Conservation (phyloP, 805 yeast genomes). For the Lipomyces spencermartinsiae region DNA sequence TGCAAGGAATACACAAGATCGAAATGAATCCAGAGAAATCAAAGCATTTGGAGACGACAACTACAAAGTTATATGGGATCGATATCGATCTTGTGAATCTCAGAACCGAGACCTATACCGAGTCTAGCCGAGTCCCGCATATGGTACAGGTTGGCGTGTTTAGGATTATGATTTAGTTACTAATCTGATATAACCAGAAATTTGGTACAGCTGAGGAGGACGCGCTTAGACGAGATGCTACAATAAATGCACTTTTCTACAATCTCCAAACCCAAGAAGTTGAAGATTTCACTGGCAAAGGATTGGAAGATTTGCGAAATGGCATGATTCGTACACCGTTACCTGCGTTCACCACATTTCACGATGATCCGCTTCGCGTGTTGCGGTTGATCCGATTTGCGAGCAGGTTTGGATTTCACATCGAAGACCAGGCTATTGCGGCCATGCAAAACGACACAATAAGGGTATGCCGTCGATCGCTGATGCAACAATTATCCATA, state of each 20-base stretch:
- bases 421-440: constrained; percentile 57
- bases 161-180: background rate
- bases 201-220: constrained; percentile 93
- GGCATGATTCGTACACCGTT: constrained; percentile 89
- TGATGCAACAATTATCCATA: background rate
- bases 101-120: constrained; percentile 84
- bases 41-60: constrained; percentile 95
- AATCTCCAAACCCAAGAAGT: constrained; percentile 70
- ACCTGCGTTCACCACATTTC: constrained; percentile 80
- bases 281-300: constrained; percentile 84
- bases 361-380: constrained; percentile 93
- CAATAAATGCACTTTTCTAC: constrained; percentile 89
- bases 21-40: constrained; percentile 85
- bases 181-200: constrained; percentile 45
- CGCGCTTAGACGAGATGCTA: constrained; percentile 93
- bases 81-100: constrained; percentile 94
- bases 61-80: constrained; percentile 80
- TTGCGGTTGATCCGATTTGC: constrained; percentile 87
- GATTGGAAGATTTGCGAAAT: constrained; percentile 69
- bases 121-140: constrained; percentile 83
- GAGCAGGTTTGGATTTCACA: constrained; percentile 69
- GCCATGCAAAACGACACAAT: constrained; percentile 72
- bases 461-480: constrained; percentile 42
- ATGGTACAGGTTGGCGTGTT: constrained; percentile 24
- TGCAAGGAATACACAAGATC: constrained; percentile 36